A percentile compares a stretch with the other conserved stretches of the same genome.
phyloP scores from a whole-genome alignment of 805 yeast genomes.

The Metschnikowia cubensis region DNA sequence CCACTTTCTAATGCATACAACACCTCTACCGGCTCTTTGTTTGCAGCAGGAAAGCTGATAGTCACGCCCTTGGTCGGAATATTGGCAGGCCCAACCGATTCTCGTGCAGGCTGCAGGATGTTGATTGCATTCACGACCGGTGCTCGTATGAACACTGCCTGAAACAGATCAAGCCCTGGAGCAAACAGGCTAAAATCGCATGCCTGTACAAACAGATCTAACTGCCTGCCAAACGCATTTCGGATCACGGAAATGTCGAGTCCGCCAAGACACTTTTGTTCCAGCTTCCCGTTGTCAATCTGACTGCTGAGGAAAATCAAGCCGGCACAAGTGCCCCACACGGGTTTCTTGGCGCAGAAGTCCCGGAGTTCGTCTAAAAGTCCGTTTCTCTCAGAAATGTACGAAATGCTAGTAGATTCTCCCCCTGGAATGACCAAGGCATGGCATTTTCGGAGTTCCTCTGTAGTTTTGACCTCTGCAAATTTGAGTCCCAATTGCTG shows the following conservation, averaged over 20 bases:
- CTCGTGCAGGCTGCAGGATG: background rate
- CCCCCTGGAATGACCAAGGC: slow-evolving; percentile 73
- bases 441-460: slow-evolving; percentile 48
- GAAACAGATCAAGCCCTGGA: slow-evolving; percentile 37
- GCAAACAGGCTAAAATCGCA: slow-evolving; percentile 45
- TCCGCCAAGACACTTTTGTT: slow-evolving; percentile 59
- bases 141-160: slow-evolving; percentile 66
- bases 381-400: slow-evolving; percentile 63
- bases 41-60: slow-evolving; percentile 11
- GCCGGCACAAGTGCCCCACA: slow-evolving; percentile 90
- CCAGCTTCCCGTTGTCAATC: slow-evolving; percentile 48
- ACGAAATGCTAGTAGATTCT: slow-evolving; percentile 65
- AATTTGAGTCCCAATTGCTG: slow-evolving; percentile 25
- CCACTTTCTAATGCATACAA: slow-evolving; percentile 37
- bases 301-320: slow-evolving; percentile 59
- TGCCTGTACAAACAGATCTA: slow-evolving; percentile 54
- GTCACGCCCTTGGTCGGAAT: slow-evolving; percentile 4
- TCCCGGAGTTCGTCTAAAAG: slow-evolving; percentile 50
- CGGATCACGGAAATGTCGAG: slow-evolving; percentile 60
- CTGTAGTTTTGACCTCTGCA: slow-evolving; percentile 48
- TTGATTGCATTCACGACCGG: slow-evolving; percentile 51
- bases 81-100: slow-evolving; percentile 13
- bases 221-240: slow-evolving; percentile 77
- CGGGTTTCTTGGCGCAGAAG: slow-evolving; percentile 49
- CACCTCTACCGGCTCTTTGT: slow-evolving; percentile 35